Evolutionary conservation across 169 alveolate species (phyloP), one percentile per base, ranked within the genome.

Genomic region (Cryptosporidium sp.): DNA sequence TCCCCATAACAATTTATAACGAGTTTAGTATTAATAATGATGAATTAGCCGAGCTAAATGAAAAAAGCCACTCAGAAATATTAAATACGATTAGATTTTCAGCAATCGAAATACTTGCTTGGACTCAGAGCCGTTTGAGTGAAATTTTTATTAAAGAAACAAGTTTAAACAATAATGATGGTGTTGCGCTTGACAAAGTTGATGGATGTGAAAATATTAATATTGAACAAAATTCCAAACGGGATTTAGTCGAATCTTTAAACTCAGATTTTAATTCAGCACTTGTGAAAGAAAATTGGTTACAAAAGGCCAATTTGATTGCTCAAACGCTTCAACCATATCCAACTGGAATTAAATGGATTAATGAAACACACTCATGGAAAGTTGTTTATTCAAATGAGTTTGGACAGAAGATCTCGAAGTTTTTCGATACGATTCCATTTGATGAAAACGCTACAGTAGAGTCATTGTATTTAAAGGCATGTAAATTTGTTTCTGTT

Each of bases 261-360:
- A 65, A 3, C 26, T 33, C 26, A 2, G 26, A 65, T 65, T 14
- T n/a, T 16, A 58, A 62, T 42, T 6, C 26, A 18, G 39, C n/a
- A 16, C 60, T 80, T 80, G 37, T 80, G 12, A n/a, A 60, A 16
- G 89, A 80, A 37, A 65, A 80, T 48, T 80, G 89, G 89, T 9
- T 80, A n/a, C 65, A 80, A 39, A 60, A 65, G 16, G 60, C 67
- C 12, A 80, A 80, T 80, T 16, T 62, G n/a, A 60, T 80, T 35
- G 89, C 89, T 16, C 89, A 80, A 42, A 14, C 52, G 0, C 89
- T 80, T 23, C 45, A 61, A 42, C 89, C 89, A 14, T 80, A 80
- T 31, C 89, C 89, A 21, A 42, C 39, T 80, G 89, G 89, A 26
- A 80, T 80, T 42, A 62, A 80, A n/a, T 80, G 89, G 89, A 62